Evolutionary conservation across 176 grass and related monocot genomes (phyloP).

Genomic region (Triticum timopheevii): DNA sequence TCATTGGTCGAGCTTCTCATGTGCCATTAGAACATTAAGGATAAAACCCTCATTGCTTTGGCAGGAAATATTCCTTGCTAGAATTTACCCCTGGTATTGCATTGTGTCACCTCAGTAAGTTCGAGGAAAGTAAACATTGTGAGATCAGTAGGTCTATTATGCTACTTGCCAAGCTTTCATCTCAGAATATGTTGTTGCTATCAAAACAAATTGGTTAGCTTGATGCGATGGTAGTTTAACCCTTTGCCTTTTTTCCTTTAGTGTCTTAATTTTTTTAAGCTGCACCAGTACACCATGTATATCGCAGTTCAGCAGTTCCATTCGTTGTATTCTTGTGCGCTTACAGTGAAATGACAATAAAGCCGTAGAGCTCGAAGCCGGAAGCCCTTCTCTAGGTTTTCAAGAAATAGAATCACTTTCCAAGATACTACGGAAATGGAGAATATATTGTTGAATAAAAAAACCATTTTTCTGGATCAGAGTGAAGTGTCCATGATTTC

Average conservation of each 20-base stretch:
- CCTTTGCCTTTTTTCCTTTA: conserved; percentile 17
- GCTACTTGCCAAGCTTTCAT: background rate
- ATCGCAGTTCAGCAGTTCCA: background rate
- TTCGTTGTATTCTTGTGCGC: background rate
- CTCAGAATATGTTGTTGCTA: background rate
- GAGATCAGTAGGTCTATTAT: conserved; percentile 7
- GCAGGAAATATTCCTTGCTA: conserved; percentile 2
- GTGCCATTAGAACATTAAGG: background rate
- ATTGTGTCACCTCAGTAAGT: background rate
- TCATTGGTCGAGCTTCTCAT: background rate
- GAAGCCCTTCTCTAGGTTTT: conserved; percentile 22
- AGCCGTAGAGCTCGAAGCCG: background rate
- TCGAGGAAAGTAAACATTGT: background rate
- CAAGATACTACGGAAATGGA: background rate
- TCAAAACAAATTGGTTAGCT: conserved; percentile 7
- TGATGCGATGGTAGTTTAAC: conserved; percentile 15
- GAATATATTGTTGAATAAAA: conserved; percentile 1
- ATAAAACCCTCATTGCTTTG: conserved; percentile 10
- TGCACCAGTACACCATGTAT: background rate
- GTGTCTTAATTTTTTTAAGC: background rate
- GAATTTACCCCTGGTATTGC: conserved; percentile 23
- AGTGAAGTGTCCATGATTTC: background rate
- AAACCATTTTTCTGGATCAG: background rate
- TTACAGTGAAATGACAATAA: background rate
- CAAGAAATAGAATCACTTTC: background rate